phyloP scores from a whole-genome alignment of 2,329 filamentous ascomycete genomes.

The Ceratocystis cacaofunesta region DNA sequence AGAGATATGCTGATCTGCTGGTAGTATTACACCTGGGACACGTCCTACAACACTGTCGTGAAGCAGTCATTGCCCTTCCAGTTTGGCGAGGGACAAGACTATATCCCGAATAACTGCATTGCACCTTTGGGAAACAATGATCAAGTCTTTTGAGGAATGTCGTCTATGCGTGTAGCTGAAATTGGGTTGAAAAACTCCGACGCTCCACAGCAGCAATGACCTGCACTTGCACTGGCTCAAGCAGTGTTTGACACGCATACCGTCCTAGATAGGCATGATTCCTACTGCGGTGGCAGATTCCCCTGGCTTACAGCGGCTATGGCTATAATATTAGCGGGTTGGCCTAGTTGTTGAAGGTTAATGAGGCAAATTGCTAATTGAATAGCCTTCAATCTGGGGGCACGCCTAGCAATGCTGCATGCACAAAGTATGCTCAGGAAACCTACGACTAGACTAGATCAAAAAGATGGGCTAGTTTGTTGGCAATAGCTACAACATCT shows the following conservation, averaged over 20 bases:
- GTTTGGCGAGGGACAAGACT: slow-evolving; percentile 40
- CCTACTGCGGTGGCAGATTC: slow-evolving; percentile 63
- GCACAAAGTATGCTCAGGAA: slow-evolving; percentile 42
- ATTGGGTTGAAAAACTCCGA: slow-evolving; percentile 46
- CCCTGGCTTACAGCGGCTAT: slow-evolving; percentile 57
- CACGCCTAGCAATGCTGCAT: slow-evolving; percentile 55
- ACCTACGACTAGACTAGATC: slow-evolving; percentile 48
- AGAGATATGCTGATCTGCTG: slow-evolving; percentile 56
- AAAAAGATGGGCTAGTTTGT: slow-evolving; percentile 29
- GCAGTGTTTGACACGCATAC: slow-evolving; percentile 49
- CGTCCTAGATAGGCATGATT: slow-evolving; percentile 45
- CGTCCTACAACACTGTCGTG: slow-evolving; percentile 44
- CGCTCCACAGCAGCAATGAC: slow-evolving; percentile 40
- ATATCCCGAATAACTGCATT: slow-evolving; percentile 45
- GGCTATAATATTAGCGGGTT: slow-evolving; percentile 53
- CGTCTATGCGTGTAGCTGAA: slow-evolving; percentile 53
- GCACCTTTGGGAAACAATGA: slow-evolving; percentile 52
- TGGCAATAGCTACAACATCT: slow-evolving; percentile 42
- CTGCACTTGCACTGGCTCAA: slow-evolving; percentile 45
- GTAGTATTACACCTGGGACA: slow-evolving; percentile 46
- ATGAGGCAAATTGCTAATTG: slow-evolving; percentile 39
- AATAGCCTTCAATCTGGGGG: slow-evolving; percentile 48
- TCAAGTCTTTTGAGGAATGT: slow-evolving; percentile 55
- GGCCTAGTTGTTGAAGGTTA: not conserved
- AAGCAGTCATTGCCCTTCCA: slow-evolving; percentile 44